Conservation (phyloP, 1,284 basidiomycete species). For the Naganishia sp. region DNA sequence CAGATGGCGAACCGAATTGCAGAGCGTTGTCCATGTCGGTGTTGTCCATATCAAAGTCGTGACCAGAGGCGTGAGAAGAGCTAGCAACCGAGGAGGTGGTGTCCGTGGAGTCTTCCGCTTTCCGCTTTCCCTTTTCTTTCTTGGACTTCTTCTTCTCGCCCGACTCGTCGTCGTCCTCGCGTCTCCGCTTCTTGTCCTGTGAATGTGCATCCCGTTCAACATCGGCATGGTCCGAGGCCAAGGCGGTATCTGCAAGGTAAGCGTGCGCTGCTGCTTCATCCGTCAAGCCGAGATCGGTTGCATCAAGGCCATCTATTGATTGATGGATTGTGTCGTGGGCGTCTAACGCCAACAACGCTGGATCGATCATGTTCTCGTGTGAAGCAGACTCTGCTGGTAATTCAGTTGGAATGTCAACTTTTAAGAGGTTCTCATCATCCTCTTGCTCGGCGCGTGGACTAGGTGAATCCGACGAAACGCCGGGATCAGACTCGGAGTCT, state of each 20-base stretch:
- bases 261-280: slow-evolving; percentile 1
- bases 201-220: background rate
- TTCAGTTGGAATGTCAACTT: slow-evolving; percentile 3
- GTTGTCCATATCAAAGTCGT: background rate
- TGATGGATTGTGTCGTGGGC: background rate
- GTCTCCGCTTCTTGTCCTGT: slow-evolving; percentile 13
- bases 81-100: background rate
- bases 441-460: background rate
- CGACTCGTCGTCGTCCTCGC: slow-evolving; percentile 4
- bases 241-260: background rate
- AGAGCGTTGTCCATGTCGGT: background rate
- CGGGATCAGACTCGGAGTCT: slow-evolving; percentile 9
- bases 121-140: slow-evolving; percentile 14
- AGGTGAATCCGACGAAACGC: slow-evolving; percentile 10
- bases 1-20: background rate
- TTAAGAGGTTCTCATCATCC: background rate
- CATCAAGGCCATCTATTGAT: background rate
- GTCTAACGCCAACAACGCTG: slow-evolving; percentile 9
- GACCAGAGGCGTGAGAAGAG: background rate
- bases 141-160: slow-evolving; percentile 4
- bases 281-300: background rate
- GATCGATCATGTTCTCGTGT: slow-evolving; percentile 18
- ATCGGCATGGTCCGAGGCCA: no score
- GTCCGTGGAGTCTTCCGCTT: background rate
- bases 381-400: background rate